Evolutionary conservation across 768 basidiomycete genomes (phyloP).

Genomic region (Cyathus striatus): DNA sequence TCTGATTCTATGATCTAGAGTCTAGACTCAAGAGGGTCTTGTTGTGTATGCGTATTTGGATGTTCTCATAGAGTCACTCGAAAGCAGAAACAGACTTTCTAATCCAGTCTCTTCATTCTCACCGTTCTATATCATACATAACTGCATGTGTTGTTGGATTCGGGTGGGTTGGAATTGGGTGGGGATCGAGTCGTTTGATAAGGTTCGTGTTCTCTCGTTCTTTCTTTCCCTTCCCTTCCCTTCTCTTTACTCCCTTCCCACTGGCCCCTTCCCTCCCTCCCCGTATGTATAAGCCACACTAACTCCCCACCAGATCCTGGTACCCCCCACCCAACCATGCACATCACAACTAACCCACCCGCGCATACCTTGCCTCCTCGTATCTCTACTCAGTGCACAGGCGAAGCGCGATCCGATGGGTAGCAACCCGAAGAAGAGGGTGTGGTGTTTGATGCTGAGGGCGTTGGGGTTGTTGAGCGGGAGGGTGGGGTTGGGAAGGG

Average conservation of each 20-base stretch:
- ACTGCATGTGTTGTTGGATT: constrained; percentile 66
- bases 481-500: constrained; percentile 39
- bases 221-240: constrained; percentile 1
- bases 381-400: constrained; percentile 60
- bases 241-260: too few species aligned
- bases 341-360: constrained; percentile 64
- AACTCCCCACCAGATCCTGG: too few species aligned
- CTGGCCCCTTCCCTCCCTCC: too few species aligned
- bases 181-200: constrained; percentile 28
- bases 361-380: constrained; percentile 54
- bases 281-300: too few species aligned
- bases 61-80: too few species aligned
- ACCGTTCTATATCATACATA: constrained; percentile 61
- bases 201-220: constrained; percentile 12
- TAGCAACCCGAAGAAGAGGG: constrained; percentile 64
- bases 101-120: constrained; percentile 59
- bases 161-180: constrained; percentile 39
- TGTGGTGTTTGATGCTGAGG: constrained; percentile 69
- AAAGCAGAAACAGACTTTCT: constrained; percentile 24
- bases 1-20: too few species aligned
- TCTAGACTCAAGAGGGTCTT: too few species aligned
- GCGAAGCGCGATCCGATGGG: constrained; percentile 73
- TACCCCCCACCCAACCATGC: constrained; percentile 37
- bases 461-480: constrained; percentile 43
- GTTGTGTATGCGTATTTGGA: too few species aligned